A percentile compares a stretch with the other conserved stretches of the same genome.
These are phyloP conservation scores for Adansonia grandidieri DNA, from an alignment of 441 rosid genomes.

Conservation along the genomic window DNA sequence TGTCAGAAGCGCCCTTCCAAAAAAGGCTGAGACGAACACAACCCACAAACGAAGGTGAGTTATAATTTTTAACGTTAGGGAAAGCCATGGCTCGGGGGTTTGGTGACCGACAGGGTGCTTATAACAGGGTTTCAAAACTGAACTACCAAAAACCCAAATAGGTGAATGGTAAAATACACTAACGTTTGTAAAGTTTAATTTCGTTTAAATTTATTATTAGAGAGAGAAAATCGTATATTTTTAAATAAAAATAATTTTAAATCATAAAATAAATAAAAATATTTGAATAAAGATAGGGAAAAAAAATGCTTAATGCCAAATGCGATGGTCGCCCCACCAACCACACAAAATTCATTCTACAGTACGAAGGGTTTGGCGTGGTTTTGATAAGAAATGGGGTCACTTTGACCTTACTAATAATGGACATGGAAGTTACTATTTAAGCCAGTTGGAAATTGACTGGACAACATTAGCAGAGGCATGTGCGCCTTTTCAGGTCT, in stretches of 20 bases:
- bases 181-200: no score
- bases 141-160: neutral
- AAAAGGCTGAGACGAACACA: neutral
- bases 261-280: no score
- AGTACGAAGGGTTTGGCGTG: neutral
- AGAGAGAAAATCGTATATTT: no score
- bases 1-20: neutral
- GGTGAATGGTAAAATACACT: no score
- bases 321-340: neutral
- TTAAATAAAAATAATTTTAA: no score
- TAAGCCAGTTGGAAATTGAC: conserved; percentile 40
- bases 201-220: no score
- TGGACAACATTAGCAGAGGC: conserved; percentile 35
- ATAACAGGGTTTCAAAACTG: neutral
- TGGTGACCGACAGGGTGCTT: neutral
- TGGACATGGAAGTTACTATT: neutral
- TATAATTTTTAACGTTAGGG: neutral
- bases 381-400: conserved; percentile 15
- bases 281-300: no score
- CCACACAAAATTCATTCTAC: neutral
- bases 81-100: neutral
- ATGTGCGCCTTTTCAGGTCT: conserved; percentile 22
- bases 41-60: neutral
- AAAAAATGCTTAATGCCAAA: no score
- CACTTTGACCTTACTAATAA: conserved; percentile 23